Base-by-base conservation (phyloP, 1,284 basidiomycete species). In the Apiotrichum sp. region DNA sequence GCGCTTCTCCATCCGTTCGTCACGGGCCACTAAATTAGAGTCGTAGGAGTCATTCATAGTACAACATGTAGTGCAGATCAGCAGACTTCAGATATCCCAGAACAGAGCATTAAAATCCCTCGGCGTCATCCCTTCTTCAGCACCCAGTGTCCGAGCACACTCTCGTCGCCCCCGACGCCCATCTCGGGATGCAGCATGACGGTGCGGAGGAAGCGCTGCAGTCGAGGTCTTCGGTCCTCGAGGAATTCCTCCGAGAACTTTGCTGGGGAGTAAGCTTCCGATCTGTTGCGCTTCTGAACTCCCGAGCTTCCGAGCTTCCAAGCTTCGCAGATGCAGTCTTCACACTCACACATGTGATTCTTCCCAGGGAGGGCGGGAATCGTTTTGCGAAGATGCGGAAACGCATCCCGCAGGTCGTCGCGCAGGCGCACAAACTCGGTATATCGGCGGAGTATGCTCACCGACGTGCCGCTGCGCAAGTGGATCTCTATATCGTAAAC, bases 1-100 rank as follows among this genome's bases (percentile, higher is more conserved):
- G 93, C 91, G 10, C 80, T 97, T 47, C 75, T 81, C 8, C 93
- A 98, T 75, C 84, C 89, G 0, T 97, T 96, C 77, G 84, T 93
- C 57, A 31, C 65, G 70, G 8, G 32, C 43, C 38, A 42, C 34
- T 31, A 42, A 32, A 31, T 32, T 32, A 4, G 6, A 9, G 33
- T 35, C 8, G 14, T 14, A 33, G 31, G n/a, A 13, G 29, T 34
- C 9, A 50, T 38, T 8, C 46, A 22, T 34, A 40, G 29, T 40
- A 46, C 44, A 46, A 39, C 40, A 50, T n/a, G 40, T 9, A n/a
- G 9, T 14, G 40, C 29, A 29, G 29, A 29, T 29, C 29, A 29
- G 29, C 29, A 29, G 29, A 29, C 29, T 29, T 29, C 29, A 29
- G 29, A 29, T 29, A 29, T 29, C 29, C 29, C 29, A 29, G 29